A percentile compares a stretch with the other conserved stretches of the same genome.
phyloP scores from a whole-genome alignment of 208 protist species.

The Acanthamoeba culbertsoni region DNA sequence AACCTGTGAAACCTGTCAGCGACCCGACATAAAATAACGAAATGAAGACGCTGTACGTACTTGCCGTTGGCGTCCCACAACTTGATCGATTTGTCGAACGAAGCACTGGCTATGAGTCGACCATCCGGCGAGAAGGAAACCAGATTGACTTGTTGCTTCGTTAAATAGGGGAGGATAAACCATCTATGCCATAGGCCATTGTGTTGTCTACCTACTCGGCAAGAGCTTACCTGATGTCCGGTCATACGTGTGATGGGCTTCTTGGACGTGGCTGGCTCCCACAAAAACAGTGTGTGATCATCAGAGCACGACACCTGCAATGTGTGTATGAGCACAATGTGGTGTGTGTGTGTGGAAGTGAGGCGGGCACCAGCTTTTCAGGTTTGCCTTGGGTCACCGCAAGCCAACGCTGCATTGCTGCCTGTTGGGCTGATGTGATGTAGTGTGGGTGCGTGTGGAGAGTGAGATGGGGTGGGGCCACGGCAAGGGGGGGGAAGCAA shows the following conservation, averaged over 20 bases:
- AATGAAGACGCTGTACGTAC: constrained; percentile 66
- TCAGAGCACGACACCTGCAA: constrained; percentile 93
- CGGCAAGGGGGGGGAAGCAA: background rate
- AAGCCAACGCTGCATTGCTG: background rate
- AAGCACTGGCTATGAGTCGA: constrained; percentile 94
- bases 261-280: constrained; percentile 88
- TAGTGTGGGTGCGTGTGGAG: background rate
- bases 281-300: constrained; percentile 98
- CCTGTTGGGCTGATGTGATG: constrained; percentile 49
- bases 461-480: background rate
- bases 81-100: constrained; percentile 97
- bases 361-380: background rate
- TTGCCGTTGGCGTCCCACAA: constrained; percentile 90
- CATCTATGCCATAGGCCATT: too few relatives aligned
- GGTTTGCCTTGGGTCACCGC: background rate
- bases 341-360: background rate
- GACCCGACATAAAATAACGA: background rate
- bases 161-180: too few relatives aligned
- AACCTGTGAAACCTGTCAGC: constrained; percentile 81
- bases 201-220: background rate
- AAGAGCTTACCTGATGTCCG: constrained; percentile 76
- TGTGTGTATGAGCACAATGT: constrained; percentile 78
- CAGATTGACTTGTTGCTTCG: constrained; percentile 89
- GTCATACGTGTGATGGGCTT: constrained; percentile 92
- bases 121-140: constrained; percentile 97